Percentiles rank a stretch among this genome's conserved stretches.
Evolutionary conservation across 192 early-diverging fungal genomes (phyloP).

Genomic region (Backusella sp.): DNA sequence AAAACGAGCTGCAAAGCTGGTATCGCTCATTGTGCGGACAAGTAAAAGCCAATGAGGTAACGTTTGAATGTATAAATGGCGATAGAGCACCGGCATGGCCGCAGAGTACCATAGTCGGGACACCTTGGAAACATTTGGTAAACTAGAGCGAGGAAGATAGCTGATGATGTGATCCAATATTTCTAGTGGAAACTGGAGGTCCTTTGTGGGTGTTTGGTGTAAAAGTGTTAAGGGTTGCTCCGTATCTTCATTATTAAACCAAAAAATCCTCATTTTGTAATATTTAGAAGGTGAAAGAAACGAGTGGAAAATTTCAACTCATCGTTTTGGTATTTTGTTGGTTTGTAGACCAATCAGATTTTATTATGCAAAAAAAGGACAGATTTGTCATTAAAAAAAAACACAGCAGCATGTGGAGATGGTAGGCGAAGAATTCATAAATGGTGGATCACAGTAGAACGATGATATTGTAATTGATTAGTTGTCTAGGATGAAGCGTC

Average conservation of each 20-base stretch:
- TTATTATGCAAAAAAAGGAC: not conserved
- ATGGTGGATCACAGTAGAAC: no score
- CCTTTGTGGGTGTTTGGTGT: not conserved
- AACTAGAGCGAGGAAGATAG: conserved; percentile 13
- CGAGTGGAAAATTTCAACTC: not conserved
- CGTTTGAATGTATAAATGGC: conserved; percentile 17
- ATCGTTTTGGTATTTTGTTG: not conserved
- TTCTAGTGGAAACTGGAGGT: conserved; percentile 10
- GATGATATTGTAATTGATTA: no score
- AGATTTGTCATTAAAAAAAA: no score
- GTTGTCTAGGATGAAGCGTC: no score
- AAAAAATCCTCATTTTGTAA: conserved; percentile 2
- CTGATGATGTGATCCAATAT: conserved; percentile 9
- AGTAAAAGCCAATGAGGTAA: conserved; percentile 14
- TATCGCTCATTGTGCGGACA: not conserved
- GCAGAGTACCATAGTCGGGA: conserved; percentile 2
- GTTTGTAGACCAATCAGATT: not conserved
- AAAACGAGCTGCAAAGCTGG: not conserved
- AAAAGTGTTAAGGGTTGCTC: not conserved
- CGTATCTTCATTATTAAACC: not conserved
- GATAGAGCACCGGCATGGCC: conserved; percentile 11
- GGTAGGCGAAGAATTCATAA: no score
- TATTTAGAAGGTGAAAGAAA: not conserved
- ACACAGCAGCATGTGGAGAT: no score
- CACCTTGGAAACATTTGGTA: not conserved